Evolutionary conservation across 345 rosid species (phyloP), one percentile per base, ranked within the genome.

Genomic region (Pistacia atlantica): DNA sequence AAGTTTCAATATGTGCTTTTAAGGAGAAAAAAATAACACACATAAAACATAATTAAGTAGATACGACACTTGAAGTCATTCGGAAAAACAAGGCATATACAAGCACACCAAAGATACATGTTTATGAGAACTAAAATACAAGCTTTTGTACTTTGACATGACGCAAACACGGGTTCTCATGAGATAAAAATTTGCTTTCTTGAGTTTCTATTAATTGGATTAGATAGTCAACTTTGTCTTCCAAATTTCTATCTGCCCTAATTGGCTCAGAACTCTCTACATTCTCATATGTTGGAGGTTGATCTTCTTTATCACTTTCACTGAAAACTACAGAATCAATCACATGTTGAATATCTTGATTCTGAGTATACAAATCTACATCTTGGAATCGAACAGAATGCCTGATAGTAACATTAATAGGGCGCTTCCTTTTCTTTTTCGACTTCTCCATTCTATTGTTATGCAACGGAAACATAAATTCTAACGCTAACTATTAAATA

Each of bases 271-370:
- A 66, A 35, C 69, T 71, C 38, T 77, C 72, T 35, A n/a, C 57
- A 20, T 80, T 78, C 42, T 51, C 78, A 38, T 31, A 42, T 56
- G 71, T 22, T 31, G 69, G 65, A 0, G 55, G 75, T 10, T 74
- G 84, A 35, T 78, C 85, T 76, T 79, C 85, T 28, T 80, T 59
- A 56, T 87, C 91, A 14, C 83, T 79, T 13, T 75, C 89, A 31
- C 63, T 71, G 20, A 83, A 14, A 28, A 77, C 72, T 62, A 86
- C 63, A 80, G 78, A 17, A 82, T 69, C 25, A 25, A 25, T 25
- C 25, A 25, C 25, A 25, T 25, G 25, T 25, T 25, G 25, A 25
- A 25, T 25, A 9, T 71, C 76, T 11, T 59, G 71, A 61, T 72
- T 72, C 18, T 16, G 69, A 25, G 75, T 31, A 60, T 81, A 48